Conservation (phyloP, 495 filamentous ascomycete species). For the Podospora pseudocomata region DNA sequence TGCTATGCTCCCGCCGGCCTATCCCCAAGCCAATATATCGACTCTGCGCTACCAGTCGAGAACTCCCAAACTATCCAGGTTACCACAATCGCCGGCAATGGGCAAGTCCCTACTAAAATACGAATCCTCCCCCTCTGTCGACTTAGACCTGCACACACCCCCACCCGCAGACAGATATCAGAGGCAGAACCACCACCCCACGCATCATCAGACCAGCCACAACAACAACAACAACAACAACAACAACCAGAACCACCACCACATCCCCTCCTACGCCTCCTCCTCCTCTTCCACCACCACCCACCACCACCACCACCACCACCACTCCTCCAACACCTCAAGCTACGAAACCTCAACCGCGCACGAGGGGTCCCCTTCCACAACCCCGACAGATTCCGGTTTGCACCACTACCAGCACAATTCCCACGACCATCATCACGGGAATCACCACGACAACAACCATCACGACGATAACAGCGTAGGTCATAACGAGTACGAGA, state of each 20-base stretch:
- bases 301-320: constrained; percentile 32
- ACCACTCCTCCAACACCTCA: constrained; percentile 35
- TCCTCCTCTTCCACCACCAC: constrained; percentile 25
- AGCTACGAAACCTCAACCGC: constrained; percentile 13
- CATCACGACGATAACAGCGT: constrained; percentile 4
- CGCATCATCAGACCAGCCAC: constrained; percentile 18
- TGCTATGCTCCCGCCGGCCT: constrained; percentile 43
- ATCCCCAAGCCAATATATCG: constrained; percentile 46
- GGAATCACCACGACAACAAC: constrained; percentile 13
- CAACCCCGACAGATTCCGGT: constrained; percentile 25
- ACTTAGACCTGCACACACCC: constrained; percentile 24
- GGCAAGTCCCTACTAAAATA: constrained; percentile 39
- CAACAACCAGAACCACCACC: no score
- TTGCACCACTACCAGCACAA: constrained; percentile 16
- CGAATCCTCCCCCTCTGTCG: constrained; percentile 33
- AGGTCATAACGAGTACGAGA: constrained; percentile 29
- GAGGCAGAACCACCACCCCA: constrained; percentile 29
- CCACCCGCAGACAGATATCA: constrained; percentile 11
- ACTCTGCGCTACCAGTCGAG: constrained; percentile 39
- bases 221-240: background rate
- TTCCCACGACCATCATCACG: constrained; percentile 5
- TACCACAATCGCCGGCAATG: constrained; percentile 29
- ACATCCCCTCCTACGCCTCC: constrained; percentile 14
- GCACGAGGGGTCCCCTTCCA: constrained; percentile 35
- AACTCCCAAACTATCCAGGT: constrained; percentile 21